Conservation (phyloP, 148 eudicot species). For the Nepenthes mirabilis region DNA sequence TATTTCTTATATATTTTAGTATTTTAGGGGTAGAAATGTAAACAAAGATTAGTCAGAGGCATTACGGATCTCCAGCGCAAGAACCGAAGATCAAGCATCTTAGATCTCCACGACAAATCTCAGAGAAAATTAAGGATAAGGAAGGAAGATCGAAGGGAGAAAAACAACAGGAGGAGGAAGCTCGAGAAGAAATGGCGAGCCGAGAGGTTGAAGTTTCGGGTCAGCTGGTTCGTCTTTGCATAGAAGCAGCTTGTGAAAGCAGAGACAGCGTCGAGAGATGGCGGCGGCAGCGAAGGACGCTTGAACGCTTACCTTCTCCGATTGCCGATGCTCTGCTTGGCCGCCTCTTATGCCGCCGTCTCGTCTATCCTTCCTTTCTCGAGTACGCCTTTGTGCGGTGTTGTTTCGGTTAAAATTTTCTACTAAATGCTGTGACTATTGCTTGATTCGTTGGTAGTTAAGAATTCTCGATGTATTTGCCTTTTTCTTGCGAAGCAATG, state of each 20-base stretch:
- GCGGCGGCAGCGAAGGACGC: slow-evolving; percentile 80
- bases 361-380: slow-evolving; percentile 69
- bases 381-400: slow-evolving; percentile 25
- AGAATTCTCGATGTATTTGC: too few species aligned
- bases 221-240: slow-evolving; percentile 41
- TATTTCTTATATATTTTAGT: too few species aligned
- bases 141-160: too few species aligned
- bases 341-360: slow-evolving; percentile 61
- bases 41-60: too few species aligned
- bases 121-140: too few species aligned
- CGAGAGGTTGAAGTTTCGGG: slow-evolving; percentile 17
- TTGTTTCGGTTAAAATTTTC: neutral
- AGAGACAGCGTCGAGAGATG: slow-evolving; percentile 51
- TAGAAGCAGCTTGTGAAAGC: slow-evolving; percentile 45
- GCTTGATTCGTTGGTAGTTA: neutral
- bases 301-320: slow-evolving; percentile 59
- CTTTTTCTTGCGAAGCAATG: too few species aligned
- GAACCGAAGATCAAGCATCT: too few species aligned
- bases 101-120: too few species aligned
- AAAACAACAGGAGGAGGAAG: too few species aligned
- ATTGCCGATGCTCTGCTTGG: slow-evolving; percentile 59
- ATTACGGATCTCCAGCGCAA: too few species aligned
- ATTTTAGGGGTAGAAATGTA: too few species aligned
- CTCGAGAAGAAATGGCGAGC: slow-evolving; percentile 7
- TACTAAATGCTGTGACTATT: neutral